Evolutionary conservation across 306 rosid species (phyloP).

Genomic region (Hippophae gyantsensis): DNA sequence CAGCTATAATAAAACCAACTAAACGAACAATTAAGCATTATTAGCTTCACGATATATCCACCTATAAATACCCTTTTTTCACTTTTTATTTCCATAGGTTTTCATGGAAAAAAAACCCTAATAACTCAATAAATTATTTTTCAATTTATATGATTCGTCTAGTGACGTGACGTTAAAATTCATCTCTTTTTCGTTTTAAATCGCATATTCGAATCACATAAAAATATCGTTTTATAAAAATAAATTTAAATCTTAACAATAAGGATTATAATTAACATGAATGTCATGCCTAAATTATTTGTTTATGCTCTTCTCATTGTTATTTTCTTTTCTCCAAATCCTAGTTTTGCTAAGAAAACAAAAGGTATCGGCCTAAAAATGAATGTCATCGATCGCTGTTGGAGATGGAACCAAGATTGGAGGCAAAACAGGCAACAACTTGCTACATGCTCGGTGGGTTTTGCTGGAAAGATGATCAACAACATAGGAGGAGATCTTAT

Average conservation of each 20-base stretch:
- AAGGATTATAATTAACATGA: neutral
- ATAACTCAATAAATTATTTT: neutral
- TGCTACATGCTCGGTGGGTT: conserved; percentile 32
- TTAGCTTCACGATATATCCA: neutral
- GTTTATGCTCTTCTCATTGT: neutral
- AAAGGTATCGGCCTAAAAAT: conserved; percentile 3
- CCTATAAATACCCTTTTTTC: neutral
- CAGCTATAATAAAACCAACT: neutral
- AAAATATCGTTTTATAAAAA: too few species aligned
- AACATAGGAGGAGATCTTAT: conserved; percentile 24
- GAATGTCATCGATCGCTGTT: conserved; percentile 34
- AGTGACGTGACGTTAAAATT: too few species aligned
- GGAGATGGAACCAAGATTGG: conserved; percentile 38
- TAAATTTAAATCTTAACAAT: neutral
- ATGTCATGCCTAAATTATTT: neutral
- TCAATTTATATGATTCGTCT: neutral
- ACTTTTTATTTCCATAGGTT: neutral
- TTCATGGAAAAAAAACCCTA: too few species aligned
- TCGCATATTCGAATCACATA: too few species aligned
- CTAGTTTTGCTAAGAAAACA: neutral
- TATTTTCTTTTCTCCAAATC: conserved; percentile 2
- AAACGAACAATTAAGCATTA: neutral
- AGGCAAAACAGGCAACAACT: conserved; percentile 28
- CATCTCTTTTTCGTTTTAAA: too few species aligned
- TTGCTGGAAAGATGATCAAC: conserved; percentile 34